Percentiles rank a stretch among this genome's conserved stretches.
Evolutionary conservation across 2,329 filamentous ascomycete genomes (phyloP).

Genomic region (Apiospora sp.): DNA sequence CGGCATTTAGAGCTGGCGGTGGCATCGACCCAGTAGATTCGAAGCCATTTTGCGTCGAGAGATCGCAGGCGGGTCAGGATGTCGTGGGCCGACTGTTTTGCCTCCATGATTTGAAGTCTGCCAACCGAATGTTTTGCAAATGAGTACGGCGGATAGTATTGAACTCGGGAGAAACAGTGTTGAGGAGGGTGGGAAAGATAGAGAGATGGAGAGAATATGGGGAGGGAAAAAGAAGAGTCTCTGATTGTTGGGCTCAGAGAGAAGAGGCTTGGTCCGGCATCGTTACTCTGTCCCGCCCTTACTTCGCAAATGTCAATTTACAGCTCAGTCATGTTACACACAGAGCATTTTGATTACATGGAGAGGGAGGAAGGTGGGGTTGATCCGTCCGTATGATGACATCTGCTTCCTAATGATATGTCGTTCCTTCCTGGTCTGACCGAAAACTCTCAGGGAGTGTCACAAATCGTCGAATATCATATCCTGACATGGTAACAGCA

Average conservation of each 20-base stretch:
- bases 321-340: too few species aligned
- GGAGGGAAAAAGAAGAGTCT: neutral
- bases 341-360: too few species aligned
- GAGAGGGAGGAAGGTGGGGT: too few species aligned
- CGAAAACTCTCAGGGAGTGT: too few species aligned
- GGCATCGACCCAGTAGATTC: conserved; percentile 81
- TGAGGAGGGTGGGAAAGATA: neutral
- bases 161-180: neutral
- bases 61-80: neutral
- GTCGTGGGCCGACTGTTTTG: neutral
- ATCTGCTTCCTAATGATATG: too few species aligned
- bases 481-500: too few species aligned
- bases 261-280: neutral
- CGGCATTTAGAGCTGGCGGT: conserved; percentile 73
- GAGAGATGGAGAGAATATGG: neutral
- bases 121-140: neutral
- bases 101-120: neutral
- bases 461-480: too few species aligned
- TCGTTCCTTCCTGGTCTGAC: too few species aligned
- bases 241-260: neutral
- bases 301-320: neutral
- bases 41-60: conserved; percentile 65
- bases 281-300: neutral
- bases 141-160: neutral
- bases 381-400: too few species aligned